phyloP scores from a whole-genome alignment of 2,329 filamentous ascomycete species.

The Calycina marina region DNA sequence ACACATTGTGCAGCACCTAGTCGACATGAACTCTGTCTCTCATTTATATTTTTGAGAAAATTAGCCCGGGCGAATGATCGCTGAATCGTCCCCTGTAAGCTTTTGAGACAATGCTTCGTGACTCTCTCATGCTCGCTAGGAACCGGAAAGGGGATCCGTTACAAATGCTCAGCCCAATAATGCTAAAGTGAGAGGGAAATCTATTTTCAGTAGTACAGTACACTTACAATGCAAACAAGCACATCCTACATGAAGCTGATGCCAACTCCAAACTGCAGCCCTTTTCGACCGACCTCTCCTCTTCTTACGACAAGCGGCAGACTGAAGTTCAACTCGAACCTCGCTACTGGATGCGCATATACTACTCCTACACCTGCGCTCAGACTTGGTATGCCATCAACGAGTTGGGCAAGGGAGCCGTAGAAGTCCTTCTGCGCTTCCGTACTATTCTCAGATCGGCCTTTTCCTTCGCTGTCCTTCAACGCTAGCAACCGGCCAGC shows the following conservation, averaged over 20 bases:
- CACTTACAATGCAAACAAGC: no score
- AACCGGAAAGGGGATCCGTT: no score
- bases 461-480: slow-evolving; percentile 30
- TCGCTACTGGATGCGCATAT: slow-evolving; percentile 83
- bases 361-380: slow-evolving; percentile 82
- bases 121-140: no score
- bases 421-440: slow-evolving; percentile 23
- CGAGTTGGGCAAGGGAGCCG: slow-evolving; percentile 53
- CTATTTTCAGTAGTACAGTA: no score
- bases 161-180: no score
- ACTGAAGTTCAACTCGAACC: slow-evolving; percentile 94
- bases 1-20: no score
- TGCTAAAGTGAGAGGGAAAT: no score
- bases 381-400: slow-evolving; percentile 65
- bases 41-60: no score
- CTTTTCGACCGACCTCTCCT: slow-evolving; percentile 81
- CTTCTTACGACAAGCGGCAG: slow-evolving; percentile 68
- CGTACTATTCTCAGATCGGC: slow-evolving; percentile 21
- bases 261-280: slow-evolving; percentile 86
- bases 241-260: slow-evolving; percentile 77
- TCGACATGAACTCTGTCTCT: no score
- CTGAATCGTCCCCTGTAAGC: no score
- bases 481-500: slow-evolving; percentile 74
- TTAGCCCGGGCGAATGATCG: no score
- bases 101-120: no score